Base-by-base conservation (phyloP, 2,329 filamentous ascomycete species). In the Sporothrix inflata region DNA sequence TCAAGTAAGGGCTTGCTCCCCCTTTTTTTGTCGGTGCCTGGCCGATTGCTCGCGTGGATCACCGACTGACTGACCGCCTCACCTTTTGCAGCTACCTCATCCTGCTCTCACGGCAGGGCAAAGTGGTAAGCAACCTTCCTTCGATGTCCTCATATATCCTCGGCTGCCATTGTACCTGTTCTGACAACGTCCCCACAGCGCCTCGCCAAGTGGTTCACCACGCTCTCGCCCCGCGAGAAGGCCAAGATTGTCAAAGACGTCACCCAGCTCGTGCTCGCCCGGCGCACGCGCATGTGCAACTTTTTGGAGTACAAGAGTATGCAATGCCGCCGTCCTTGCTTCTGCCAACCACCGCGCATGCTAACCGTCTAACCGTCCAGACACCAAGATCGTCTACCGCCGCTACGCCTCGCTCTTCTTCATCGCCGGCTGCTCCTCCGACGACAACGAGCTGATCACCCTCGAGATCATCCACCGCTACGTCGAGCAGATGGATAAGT, bases 171-270 rank as follows among this genome's bases (percentile, higher is more conserved):
- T 8, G 34, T 7, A 8, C n/a, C 9, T 14, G 55, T 34, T 45
- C 65, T 16, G 21, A 11, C 42, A 38, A n/a, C 11, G n/a, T 19
- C 75, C 72, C n/a, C n/a, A n/a, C 84, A 99, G 96, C 94, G 96
- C 80, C 91, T 99, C 72, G 96, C 96, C 77, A 99, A 99, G 86
- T 99, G 96, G 96, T 99, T 99, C 85, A 97, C 94, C 71, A 99
- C 96, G 19, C 88, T 99, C 75, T 97, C 95, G 47, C 96, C 96
- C 75, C 98, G 92, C 84, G 96, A 99, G 81, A 99, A 99, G 86
- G 96, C 95, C 84, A 99, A 99, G 88, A 98, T 99, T 81, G 95
- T 99, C 88, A 99, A 99, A 84, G 96, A 99, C 87, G 96, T 99
- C 79, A 94, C 96, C 74, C 96, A 98, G 84, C 92, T 98, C 67